phyloP scores from a whole-genome alignment of 306 rosid genomes.

The Sophora flavescens region DNA sequence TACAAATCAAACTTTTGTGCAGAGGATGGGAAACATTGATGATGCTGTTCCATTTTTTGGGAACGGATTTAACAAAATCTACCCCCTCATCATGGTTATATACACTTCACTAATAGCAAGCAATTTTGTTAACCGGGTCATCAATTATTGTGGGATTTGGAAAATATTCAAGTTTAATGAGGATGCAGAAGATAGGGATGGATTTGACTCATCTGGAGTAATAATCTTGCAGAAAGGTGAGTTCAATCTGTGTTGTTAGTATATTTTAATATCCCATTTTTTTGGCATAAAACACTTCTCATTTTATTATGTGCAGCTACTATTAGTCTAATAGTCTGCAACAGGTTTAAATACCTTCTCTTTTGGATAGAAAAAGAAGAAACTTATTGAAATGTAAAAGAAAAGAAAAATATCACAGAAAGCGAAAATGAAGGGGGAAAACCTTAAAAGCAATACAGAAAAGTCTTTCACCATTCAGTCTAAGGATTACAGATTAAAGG shows the following conservation, averaged over 20 bases:
- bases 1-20: slow-evolving; percentile 49
- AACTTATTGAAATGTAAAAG: background rate
- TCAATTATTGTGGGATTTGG: slow-evolving; percentile 81
- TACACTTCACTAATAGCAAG: slow-evolving; percentile 82
- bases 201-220: slow-evolving; percentile 91
- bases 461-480: no score
- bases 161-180: slow-evolving; percentile 68
- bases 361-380: background rate
- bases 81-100: slow-evolving; percentile 93
- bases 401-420: background rate
- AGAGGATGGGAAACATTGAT: slow-evolving; percentile 95
- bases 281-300: background rate
- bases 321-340: background rate
- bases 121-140: slow-evolving; percentile 75
- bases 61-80: slow-evolving; percentile 82
- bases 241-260: slow-evolving; percentile 1
- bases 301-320: slow-evolving; percentile 7
- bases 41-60: slow-evolving; percentile 96
- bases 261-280: background rate
- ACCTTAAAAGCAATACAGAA: background rate
- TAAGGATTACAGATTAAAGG: background rate
- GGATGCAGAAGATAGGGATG: slow-evolving; percentile 84
- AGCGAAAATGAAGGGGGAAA: background rate
- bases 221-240: slow-evolving; percentile 84
- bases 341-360: background rate